Evolutionary conservation across 805 yeast species (phyloP).

Genomic region (Candida ascalaphidarum): DNA sequence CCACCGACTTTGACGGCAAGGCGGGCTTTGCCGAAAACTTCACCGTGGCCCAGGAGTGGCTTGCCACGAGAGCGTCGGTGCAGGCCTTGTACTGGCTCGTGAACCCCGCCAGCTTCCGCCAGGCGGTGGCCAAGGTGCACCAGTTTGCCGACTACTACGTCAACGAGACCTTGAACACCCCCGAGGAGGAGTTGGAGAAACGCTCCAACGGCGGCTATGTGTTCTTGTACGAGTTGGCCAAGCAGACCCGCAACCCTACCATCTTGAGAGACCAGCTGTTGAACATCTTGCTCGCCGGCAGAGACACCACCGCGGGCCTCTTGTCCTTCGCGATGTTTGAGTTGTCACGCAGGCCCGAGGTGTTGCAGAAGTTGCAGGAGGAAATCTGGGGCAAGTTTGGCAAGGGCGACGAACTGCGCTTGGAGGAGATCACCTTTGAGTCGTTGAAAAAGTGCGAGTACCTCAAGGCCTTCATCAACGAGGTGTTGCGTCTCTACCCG

Average conservation of each 20-base stretch:
- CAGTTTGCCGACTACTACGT: constrained; percentile 3
- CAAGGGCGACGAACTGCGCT: constrained; percentile 16
- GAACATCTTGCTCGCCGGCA: constrained; percentile 33
- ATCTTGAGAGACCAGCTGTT: constrained; percentile 29
- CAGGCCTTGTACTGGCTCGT: background rate
- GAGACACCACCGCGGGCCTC: constrained; percentile 35
- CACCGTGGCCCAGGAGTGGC: no score
- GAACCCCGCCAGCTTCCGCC: background rate
- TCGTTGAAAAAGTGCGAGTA: constrained; percentile 31
- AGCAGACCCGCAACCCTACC: constrained; percentile 27
- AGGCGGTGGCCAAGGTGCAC: constrained; percentile 3
- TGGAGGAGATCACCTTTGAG: constrained; percentile 27
- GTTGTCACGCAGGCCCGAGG: constrained; percentile 24
- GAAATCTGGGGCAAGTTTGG: constrained; percentile 25
- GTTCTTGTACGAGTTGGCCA: constrained; percentile 30
- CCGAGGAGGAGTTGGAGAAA: constrained; percentile 6
- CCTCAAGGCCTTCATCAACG: constrained; percentile 27
- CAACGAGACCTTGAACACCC: constrained; percentile 1
- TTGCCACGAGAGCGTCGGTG: background rate
- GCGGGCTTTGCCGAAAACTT: no score
- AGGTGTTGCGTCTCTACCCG: constrained; percentile 28
- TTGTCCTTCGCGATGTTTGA: constrained; percentile 26
- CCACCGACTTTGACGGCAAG: no score
- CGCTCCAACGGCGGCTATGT: constrained; percentile 17
- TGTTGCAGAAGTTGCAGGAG: constrained; percentile 20